These are phyloP conservation scores for Suhomyces choctaworum DNA, from an alignment of 1,139 yeast species.

Conservation along the genomic window DNA sequence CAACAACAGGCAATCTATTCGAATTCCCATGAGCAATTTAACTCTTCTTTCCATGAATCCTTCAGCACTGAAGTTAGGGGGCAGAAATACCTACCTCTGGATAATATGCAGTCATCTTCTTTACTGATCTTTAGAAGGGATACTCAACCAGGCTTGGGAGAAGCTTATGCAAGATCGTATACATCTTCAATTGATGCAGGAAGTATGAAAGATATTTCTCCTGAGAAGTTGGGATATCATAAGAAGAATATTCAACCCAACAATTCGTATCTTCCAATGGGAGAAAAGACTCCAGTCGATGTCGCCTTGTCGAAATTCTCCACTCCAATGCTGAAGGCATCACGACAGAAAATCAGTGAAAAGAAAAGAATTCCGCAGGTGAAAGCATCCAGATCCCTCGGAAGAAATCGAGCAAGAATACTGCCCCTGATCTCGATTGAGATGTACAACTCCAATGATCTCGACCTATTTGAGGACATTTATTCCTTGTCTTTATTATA, in stretches of 20 bases:
- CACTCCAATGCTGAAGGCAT: conserved; percentile 4
- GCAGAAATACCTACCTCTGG: conserved; percentile 11
- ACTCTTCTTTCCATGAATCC: conserved; percentile 14
- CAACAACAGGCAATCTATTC: conserved; percentile 6
- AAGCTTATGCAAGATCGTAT: conserved; percentile 22
- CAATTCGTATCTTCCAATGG: conserved; percentile 2
- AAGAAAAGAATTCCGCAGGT: conserved; percentile 3
- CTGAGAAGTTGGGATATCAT: conserved; percentile 22
- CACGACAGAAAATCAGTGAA: conserved; percentile 1
- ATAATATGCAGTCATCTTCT: conserved; percentile 23
- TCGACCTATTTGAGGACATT: conserved; percentile 55
- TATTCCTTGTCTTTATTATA: conserved; percentile 49
- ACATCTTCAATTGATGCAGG: conserved; percentile 30
- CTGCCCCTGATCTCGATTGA: conserved; percentile 51
- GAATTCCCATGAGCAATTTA: conserved; percentile 9
- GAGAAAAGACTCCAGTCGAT: conserved; percentile 2
- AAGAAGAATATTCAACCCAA: conserved; percentile 13
- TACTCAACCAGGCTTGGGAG: conserved; percentile 13
- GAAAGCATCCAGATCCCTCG: conserved; percentile 5
- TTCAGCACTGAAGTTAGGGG: conserved; percentile 11
- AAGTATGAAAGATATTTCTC: conserved; percentile 30
- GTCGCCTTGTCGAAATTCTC: conserved; percentile 4
- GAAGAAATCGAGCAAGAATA: conserved; percentile 21
- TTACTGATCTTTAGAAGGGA: conserved; percentile 26
- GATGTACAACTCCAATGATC: conserved; percentile 53